phyloP scores from a whole-genome alignment of 1,139 yeast genomes.

The Scheffersomyces cryptocercus region DNA sequence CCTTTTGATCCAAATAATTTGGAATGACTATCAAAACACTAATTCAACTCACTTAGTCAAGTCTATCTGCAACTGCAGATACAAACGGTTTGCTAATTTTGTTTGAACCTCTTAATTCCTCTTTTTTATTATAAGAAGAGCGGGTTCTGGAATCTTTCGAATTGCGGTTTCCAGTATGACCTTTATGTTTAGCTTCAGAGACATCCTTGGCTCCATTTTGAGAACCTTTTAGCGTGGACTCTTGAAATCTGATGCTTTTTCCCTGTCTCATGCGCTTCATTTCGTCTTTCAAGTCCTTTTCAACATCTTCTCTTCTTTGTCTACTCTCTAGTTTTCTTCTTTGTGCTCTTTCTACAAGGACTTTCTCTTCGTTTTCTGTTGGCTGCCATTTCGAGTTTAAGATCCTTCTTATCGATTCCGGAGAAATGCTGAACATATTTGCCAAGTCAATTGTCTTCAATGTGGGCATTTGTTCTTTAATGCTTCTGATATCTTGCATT shows the following conservation, averaged over 20 bases:
- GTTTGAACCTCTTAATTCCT: not conserved
- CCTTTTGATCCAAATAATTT: too few species aligned
- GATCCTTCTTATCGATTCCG: slow-evolving; percentile 82
- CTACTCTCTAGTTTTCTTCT: slow-evolving; percentile 20
- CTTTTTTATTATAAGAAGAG: not conserved
- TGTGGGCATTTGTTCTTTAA: slow-evolving; percentile 61
- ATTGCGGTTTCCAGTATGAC: too few species aligned
- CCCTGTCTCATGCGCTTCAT: not conserved
- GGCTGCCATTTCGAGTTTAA: slow-evolving; percentile 80
- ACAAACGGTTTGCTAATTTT: slow-evolving; percentile 1
- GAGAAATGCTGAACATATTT: slow-evolving; percentile 66
- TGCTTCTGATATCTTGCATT: slow-evolving; percentile 62
- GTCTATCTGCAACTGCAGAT: not conserved
- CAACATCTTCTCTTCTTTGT: slow-evolving; percentile 4
- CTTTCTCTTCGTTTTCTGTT: slow-evolving; percentile 47
- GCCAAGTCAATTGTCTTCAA: slow-evolving; percentile 63
- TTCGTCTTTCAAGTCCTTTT: slow-evolving; percentile 2
- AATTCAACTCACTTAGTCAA: not conserved
- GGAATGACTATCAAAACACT: not conserved
- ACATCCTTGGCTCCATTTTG: too few species aligned
- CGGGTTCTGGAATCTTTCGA: too few species aligned
- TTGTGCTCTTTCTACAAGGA: slow-evolving; percentile 50
- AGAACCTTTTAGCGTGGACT: too few species aligned
- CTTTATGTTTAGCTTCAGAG: too few species aligned
- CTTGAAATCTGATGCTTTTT: too few species aligned